These are phyloP conservation scores for Mycosphaerelloides madeirae DNA, from an alignment of 2,329 filamentous ascomycete genomes.

Conservation along the genomic window DNA sequence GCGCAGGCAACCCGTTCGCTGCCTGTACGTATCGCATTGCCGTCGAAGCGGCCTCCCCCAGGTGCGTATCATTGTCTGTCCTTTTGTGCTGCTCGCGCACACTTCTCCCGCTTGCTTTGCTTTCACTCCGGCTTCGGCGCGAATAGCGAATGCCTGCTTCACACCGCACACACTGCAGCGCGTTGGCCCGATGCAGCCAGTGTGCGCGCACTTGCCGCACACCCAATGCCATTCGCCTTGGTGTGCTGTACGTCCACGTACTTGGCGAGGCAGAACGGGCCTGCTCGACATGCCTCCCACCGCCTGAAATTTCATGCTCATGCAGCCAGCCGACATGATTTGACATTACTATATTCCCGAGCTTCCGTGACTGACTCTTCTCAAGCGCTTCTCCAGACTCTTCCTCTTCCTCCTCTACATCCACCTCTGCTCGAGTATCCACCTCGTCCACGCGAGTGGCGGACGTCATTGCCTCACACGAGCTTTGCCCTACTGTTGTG, in stretches of 20 bases:
- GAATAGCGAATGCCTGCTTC: not conserved
- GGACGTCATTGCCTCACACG: slow-evolving; percentile 19
- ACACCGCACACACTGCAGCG: not conserved
- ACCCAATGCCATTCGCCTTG: not conserved
- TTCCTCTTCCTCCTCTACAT: slow-evolving; percentile 7
- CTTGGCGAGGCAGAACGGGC: too few relatives aligned
- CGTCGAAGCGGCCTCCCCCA: not conserved
- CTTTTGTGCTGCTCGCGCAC: not conserved
- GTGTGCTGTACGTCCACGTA: too few relatives aligned
- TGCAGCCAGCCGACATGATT: slow-evolving; percentile 22
- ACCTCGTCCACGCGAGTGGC: slow-evolving; percentile 7
- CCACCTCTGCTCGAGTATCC: not conserved
- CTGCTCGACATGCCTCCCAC: not conserved
- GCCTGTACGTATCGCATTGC: not conserved
- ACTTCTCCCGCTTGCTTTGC: not conserved
- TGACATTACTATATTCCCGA: slow-evolving; percentile 12
- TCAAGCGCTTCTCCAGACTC: slow-evolving; percentile 4
- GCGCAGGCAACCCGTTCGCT: not conserved
- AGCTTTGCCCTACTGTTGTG: slow-evolving; percentile 17
- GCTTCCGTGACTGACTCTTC: slow-evolving; percentile 11
- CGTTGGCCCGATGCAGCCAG: too few relatives aligned
- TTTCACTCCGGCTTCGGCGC: slow-evolving; percentile 7
- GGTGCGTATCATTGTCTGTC: slow-evolving; percentile 1
- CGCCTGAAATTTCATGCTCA: slow-evolving; percentile 11
- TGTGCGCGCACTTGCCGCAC: not conserved